Percentiles rank a stretch among this genome's conserved stretches.
Evolutionary conservation across 1,284 basidiomycete genomes (phyloP).

Genomic region (Ustilago xerochloae): DNA sequence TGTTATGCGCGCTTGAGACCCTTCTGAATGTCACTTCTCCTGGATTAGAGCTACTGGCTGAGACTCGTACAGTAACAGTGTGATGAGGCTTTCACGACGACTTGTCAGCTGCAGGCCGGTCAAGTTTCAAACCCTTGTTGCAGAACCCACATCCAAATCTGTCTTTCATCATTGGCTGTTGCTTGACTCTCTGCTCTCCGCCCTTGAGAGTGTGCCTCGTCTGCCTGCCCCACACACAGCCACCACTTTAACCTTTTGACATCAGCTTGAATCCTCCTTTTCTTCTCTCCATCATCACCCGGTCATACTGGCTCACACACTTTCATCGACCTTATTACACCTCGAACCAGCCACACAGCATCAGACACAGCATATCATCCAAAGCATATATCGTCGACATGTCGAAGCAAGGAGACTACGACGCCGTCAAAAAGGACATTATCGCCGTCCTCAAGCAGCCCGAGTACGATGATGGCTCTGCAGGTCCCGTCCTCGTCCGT

Average conservation of each 20-base stretch:
- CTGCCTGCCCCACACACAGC: conserved; percentile 5
- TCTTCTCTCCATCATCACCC: background rate
- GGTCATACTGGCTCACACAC: background rate
- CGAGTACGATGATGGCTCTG: conserved; percentile 66
- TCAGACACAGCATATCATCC: background rate
- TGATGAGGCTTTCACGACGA: conserved; percentile 14
- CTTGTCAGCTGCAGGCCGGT: background rate
- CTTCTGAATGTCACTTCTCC: background rate
- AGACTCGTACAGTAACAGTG: background rate
- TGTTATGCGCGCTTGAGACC: background rate
- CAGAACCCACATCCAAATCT: conserved; percentile 23
- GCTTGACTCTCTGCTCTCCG: background rate
- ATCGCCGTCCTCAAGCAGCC: conserved; percentile 63
- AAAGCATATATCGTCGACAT: conserved; percentile 12
- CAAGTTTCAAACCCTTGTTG: conserved; percentile 27
- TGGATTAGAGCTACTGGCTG: background rate
- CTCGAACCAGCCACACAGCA: background rate
- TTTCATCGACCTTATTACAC: background rate
- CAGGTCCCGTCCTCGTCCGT: conserved; percentile 65
- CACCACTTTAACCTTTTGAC: background rate
- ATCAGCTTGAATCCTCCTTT: background rate
- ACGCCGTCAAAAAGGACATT: conserved; percentile 64
- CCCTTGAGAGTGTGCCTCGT: too few species aligned
- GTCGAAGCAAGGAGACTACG: conserved; percentile 59
- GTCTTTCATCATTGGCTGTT: conserved; percentile 16